Conservation (phyloP, 2,329 filamentous ascomycete genomes). For the Botrytis elliptica region DNA sequence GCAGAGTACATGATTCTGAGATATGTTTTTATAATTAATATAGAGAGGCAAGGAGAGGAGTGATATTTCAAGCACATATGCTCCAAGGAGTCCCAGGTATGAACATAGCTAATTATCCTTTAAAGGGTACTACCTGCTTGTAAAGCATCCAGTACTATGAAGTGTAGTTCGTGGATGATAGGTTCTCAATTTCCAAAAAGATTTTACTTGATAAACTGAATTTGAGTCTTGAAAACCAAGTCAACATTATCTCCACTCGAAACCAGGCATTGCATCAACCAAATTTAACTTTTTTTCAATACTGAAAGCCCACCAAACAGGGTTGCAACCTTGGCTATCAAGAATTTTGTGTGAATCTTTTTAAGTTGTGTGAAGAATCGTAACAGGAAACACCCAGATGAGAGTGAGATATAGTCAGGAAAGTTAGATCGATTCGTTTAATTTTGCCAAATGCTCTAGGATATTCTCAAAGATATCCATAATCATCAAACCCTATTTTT, state of each 20-base stretch:
- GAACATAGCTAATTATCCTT: background rate
- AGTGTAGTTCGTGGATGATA: background rate
- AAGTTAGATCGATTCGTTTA: fast-evolving
- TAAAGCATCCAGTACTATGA: background rate
- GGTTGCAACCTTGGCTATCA: background rate
- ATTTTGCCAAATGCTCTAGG: too few species aligned
- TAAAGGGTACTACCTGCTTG: background rate
- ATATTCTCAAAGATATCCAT: background rate
- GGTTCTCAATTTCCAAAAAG: background rate
- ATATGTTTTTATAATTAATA: fast-evolving
- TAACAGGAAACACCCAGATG: too few species aligned
- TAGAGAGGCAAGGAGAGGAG: too few species aligned
- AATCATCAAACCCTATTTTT: background rate
- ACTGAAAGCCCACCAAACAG: too few species aligned
- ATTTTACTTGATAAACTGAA: background rate
- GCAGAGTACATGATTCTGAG: background rate
- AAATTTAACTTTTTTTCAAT: background rate
- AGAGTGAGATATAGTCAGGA: background rate
- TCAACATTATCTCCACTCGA: too few species aligned
- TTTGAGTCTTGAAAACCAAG: background rate
- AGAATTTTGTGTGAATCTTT: background rate
- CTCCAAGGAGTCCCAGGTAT: background rate
- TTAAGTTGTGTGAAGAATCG: too few species aligned
- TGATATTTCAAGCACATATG: background rate
- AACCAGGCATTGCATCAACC: background rate